Evolutionary conservation across 2,329 filamentous ascomycete species (phyloP).

Genomic region (Fusarium subglutinans): DNA sequence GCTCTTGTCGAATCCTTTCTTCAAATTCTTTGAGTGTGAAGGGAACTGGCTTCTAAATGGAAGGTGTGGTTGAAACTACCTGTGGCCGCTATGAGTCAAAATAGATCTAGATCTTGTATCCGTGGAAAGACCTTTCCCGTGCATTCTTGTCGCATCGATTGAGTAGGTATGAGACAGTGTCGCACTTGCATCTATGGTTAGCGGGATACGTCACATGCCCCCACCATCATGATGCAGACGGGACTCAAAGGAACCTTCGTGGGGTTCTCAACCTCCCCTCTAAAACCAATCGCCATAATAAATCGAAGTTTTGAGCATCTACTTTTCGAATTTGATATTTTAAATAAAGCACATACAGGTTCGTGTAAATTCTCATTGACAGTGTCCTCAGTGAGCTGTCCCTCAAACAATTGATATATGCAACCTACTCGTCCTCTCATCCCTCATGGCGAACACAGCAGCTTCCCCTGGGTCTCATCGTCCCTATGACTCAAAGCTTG

Average conservation of each 20-base stretch:
- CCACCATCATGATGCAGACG: constrained; percentile 18
- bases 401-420: neutral
- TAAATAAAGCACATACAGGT: neutral
- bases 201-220: constrained; percentile 26
- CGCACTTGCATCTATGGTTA: neutral
- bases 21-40: neutral
- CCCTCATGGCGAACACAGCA: constrained; percentile 32
- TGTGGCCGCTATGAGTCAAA: neutral
- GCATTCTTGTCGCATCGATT: neutral
- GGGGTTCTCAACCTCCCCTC: constrained; percentile 4
- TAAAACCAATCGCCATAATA: neutral
- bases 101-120: neutral
- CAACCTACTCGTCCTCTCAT: neutral
- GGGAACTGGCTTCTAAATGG: neutral
- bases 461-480: constrained; percentile 16
- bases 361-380: neutral
- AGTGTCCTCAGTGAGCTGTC: neutral
- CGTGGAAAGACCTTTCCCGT: neutral
- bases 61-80: neutral
- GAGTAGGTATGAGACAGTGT: neutral
- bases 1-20: neutral
- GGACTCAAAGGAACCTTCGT: neutral
- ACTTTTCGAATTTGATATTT: neutral
- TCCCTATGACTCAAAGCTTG: constrained; percentile 47
- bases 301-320: neutral